Conservation (phyloP, 2,329 filamentous ascomycete species). For the Trichoderma breve region DNA sequence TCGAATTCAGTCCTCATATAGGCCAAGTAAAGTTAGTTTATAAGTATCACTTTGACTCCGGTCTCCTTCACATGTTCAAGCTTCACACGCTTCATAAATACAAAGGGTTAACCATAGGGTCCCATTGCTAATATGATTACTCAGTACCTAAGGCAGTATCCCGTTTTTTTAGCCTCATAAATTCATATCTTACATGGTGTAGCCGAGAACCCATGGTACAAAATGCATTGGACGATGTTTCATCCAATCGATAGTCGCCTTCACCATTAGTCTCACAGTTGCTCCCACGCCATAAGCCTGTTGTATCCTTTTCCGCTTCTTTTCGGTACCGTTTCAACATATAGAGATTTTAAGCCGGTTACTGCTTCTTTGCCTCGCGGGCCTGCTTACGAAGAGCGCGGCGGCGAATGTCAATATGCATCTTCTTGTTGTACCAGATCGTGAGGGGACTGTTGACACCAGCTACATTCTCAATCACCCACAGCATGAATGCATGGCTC, state of each 20-base stretch:
- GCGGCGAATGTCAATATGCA: slow-evolving; percentile 81
- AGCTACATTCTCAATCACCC: slow-evolving; percentile 64
- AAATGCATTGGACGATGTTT: not conserved
- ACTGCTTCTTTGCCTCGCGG: slow-evolving; percentile 71
- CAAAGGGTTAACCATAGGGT: not conserved
- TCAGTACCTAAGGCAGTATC: not conserved
- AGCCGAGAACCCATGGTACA: not conserved
- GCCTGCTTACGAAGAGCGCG: slow-evolving; percentile 81
- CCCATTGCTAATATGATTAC: not conserved
- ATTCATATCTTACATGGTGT: not conserved
- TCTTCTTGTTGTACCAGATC: slow-evolving; percentile 55
- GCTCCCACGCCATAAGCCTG: not conserved
- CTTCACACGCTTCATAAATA: not conserved
- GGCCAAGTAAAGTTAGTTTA: not conserved
- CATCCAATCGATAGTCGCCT: not conserved
- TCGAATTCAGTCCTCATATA: not conserved
- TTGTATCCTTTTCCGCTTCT: not conserved
- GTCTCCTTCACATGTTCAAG: not conserved
- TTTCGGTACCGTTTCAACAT: not conserved
- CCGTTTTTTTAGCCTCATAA: not conserved
- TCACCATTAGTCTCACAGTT: not conserved
- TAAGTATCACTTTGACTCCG: not conserved
- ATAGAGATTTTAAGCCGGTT: not conserved
- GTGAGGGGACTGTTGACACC: slow-evolving; percentile 49
- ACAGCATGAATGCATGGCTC: slow-evolving; percentile 87